Percentiles rank a stretch among this genome's conserved stretches.
phyloP scores from a whole-genome alignment of 352 stramenopile genomes.

The Globisporangium middletonii region DNA sequence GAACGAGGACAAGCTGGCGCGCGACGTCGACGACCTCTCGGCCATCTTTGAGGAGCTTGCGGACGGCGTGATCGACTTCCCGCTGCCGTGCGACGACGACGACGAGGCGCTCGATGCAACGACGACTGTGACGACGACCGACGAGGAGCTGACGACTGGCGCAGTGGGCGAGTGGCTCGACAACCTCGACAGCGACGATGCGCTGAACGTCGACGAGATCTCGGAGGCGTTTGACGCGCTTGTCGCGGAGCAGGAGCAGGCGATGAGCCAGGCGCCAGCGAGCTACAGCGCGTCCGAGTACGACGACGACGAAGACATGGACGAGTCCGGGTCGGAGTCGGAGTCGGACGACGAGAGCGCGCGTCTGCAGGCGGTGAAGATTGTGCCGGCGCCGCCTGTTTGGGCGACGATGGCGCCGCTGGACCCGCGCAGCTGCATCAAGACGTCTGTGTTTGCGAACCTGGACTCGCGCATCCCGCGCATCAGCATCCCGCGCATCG shows the following conservation, averaged over 20 bases:
- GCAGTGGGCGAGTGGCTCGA: constrained; percentile 51
- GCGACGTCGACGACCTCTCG: constrained; percentile 71
- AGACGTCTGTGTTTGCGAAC: constrained; percentile 70
- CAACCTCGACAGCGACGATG: constrained; percentile 54
- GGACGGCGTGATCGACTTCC: constrained; percentile 49
- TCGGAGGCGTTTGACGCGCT: constrained; percentile 60
- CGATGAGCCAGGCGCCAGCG: constrained; percentile 7
- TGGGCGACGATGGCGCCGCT: constrained; percentile 52
- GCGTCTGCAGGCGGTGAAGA: constrained; percentile 18
- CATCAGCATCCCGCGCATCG: constrained; percentile 63
- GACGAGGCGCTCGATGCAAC: not conserved
- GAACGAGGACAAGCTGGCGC: constrained; percentile 65
- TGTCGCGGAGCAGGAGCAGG: constrained; percentile 37
- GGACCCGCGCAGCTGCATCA: constrained; percentile 73
- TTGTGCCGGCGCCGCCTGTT: constrained; percentile 46
- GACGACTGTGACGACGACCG: not conserved
- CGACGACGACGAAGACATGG: constrained; percentile 27
- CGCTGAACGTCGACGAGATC: constrained; percentile 67
- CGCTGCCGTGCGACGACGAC: constrained; percentile 44
- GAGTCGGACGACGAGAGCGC: constrained; percentile 20
- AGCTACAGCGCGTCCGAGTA: constrained; percentile 16
- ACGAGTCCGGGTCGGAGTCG: constrained; percentile 21
- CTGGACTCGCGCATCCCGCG: constrained; percentile 70
- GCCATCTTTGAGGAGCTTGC: constrained; percentile 68
- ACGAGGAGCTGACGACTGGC: constrained; percentile 14